Conservation (phyloP, 78 protist species). For the Polysphondylium violaceum region DNA sequence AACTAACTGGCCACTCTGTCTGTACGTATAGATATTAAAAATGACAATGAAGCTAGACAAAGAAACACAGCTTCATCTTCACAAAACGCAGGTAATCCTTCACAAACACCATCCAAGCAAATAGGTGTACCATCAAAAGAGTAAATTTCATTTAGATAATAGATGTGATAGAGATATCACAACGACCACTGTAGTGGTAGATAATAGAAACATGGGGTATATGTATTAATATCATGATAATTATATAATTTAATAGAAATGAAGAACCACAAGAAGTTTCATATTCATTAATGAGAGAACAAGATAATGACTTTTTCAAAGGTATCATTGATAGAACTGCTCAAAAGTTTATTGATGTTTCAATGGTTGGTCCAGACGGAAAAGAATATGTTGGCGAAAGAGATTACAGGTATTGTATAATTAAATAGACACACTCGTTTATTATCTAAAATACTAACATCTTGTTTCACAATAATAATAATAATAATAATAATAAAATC, state of each 20-base stretch:
- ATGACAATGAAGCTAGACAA: constrained; percentile 28
- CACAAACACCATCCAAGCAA: constrained; percentile 76
- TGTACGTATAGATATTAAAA: constrained; percentile 22
- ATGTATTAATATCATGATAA: background rate
- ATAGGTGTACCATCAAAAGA: constrained; percentile 51
- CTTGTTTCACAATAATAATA: background rate
- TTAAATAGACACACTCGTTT: too few relatives aligned
- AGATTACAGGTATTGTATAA: constrained; percentile 34
- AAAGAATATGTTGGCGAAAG: constrained; percentile 47
- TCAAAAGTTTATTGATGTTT: constrained; percentile 77
- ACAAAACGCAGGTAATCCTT: background rate
- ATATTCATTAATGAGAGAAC: constrained; percentile 76
- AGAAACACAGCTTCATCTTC: constrained; percentile 23
- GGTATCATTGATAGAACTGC: constrained; percentile 80
- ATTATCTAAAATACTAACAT: background rate
- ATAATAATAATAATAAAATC: background rate
- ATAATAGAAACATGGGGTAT: background rate
- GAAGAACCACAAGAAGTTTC: constrained; percentile 52
- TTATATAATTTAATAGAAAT: background rate
- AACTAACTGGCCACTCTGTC: too few relatives aligned
- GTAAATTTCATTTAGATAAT: background rate
- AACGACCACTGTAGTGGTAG: too few relatives aligned
- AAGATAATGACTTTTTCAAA: constrained; percentile 69
- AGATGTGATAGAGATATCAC: background rate
- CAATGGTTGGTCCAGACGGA: constrained; percentile 67